Conservation (phyloP, 495 filamentous ascomycete species). For the Chaetomium cochliodes region DNA sequence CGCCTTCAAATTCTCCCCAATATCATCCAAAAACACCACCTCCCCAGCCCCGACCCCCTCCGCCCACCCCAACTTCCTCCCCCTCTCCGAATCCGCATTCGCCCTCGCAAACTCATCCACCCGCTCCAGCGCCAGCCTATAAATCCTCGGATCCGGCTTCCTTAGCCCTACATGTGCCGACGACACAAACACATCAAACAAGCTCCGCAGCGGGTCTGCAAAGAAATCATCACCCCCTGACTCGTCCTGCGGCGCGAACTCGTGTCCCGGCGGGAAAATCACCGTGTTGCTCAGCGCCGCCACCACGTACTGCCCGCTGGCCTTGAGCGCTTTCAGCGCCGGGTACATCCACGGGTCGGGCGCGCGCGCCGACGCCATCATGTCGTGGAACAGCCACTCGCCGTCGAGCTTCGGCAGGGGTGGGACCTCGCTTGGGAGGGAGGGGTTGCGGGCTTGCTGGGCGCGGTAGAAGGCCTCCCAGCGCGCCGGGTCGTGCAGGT, state of each 20-base stretch:
- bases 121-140: conserved; percentile 65
- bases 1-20: conserved; percentile 86
- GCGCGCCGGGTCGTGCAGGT: conserved; percentile 61
- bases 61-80: conserved; percentile 46
- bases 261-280: conserved; percentile 69
- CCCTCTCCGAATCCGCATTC: conserved; percentile 38
- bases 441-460: conserved; percentile 39
- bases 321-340: conserved; percentile 67
- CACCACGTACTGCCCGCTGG: conserved; percentile 64
- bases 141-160: conserved; percentile 83
- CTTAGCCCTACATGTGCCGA: conserved; percentile 82
- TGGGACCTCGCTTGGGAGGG: conserved; percentile 48
- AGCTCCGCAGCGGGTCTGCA: conserved; percentile 50
- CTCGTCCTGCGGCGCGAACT: no score
- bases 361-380: conserved; percentile 73
- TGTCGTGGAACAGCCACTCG: conserved; percentile 80
- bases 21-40: conserved; percentile 90
- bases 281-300: conserved; percentile 88
- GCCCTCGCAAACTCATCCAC: conserved; percentile 59
- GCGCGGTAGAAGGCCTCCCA: conserved; percentile 59
- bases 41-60: conserved; percentile 61
- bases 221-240: conserved; percentile 37
- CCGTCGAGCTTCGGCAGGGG: conserved; percentile 73
- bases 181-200: conserved; percentile 82
- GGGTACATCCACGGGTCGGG: conserved; percentile 87